Evolutionary conservation across 1,139 yeast species (phyloP), one percentile per base, ranked within the genome.

Genomic region (Scheffersomyces quercinus): DNA sequence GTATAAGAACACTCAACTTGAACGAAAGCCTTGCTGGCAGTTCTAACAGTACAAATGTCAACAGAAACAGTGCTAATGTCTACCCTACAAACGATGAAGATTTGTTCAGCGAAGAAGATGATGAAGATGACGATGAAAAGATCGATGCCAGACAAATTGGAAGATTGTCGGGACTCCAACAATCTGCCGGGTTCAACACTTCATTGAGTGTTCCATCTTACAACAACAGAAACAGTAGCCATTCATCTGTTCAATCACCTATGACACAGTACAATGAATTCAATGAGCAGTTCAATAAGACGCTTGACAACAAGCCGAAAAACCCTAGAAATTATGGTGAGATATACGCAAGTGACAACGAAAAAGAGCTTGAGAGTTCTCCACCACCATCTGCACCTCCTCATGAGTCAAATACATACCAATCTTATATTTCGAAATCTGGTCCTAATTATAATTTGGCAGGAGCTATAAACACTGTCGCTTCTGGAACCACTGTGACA

Each of bases 181-280:
- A 49, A 3, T 37, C 50, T 12, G 43, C 50, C 13, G 42, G 44
- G 28, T 34, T 43, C 13, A 43, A 36, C 35, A 36, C 36, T 7
- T 47, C 47, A 5, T 47, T 57, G 41, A 37, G 52, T n/a, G 66
- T 68, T 10, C 75, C 74, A 11, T 47, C 54, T 24, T 55, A 56
- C 36, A 59, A 61, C 40, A 46, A 52, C n/a, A 56, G 74, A 36
- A 64, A 65, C 51, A 64, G 68, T 43, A 67, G 75, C 44, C 61
- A 68, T 48, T 69, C 77, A 2, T 70, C 77, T 6, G 76, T 73
- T 26, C 69, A 67, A 40, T 70, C 77, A 1, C 79, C 79, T n/a
- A 67, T 65, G 68, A 70, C 84, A 1, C 83, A 81, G 49, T 79
- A 77, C 54, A 61, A 77, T 31, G 82, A 78, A 49, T 77, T 80